Percentiles rank a stretch among this genome's conserved stretches.
Evolutionary conservation across 306 rosid species (phyloP).

Genomic region (Macrotyloma uniflorum): DNA sequence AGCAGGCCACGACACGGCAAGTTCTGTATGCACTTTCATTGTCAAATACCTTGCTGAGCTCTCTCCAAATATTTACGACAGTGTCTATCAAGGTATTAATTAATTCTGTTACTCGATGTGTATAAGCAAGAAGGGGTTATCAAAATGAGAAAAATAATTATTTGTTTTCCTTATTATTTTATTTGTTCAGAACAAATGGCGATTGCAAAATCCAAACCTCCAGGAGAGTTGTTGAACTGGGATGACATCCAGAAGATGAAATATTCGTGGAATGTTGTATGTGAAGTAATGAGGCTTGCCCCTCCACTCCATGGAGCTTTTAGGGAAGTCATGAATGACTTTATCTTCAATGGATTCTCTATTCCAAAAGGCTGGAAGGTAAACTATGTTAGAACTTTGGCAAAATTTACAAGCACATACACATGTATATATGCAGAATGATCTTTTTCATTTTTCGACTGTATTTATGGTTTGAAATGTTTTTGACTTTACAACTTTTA

Average conservation of each 20-base stretch:
- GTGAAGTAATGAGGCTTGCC: conserved; percentile 68
- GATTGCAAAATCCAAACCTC: conserved; percentile 51
- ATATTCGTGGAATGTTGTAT: conserved; percentile 77
- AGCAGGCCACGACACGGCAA: conserved; percentile 77
- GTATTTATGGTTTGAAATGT: too few species aligned
- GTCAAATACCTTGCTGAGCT: conserved; percentile 71
- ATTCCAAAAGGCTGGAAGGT: conserved; percentile 91
- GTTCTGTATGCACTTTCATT: conserved; percentile 70
- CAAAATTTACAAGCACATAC: background rate
- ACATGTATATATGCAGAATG: too few species aligned
- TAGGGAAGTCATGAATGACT: conserved; percentile 68
- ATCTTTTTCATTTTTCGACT: too few species aligned
- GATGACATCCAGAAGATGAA: conserved; percentile 74
- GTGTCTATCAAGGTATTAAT: conserved; percentile 56
- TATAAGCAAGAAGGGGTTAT: too few species aligned
- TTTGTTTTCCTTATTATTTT: too few species aligned
- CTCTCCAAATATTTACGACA: conserved; percentile 55
- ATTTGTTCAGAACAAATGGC: conserved; percentile 68
- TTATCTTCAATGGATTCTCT: conserved; percentile 66
- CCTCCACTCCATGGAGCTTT: conserved; percentile 79
- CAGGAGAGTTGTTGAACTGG: conserved; percentile 70
- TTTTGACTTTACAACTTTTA: too few species aligned
- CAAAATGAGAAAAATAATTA: too few species aligned
- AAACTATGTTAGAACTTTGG: too few species aligned
- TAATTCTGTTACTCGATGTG: too few species aligned